Base-by-base conservation (phyloP, 192 early-diverging fungal genomes). In the Pecoramyces ruminantium region DNA sequence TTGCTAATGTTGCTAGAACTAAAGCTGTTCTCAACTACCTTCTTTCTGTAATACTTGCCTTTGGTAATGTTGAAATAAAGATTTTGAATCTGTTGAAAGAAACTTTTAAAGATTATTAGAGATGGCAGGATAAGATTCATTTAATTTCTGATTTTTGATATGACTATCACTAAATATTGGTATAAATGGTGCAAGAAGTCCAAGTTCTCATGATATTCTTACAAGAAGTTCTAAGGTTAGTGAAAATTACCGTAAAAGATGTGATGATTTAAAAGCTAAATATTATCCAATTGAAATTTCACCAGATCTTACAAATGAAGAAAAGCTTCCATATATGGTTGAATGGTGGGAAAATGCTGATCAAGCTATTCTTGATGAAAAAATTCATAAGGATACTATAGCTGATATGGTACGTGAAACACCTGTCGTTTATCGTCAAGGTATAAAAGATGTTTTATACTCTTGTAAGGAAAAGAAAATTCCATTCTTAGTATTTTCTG, bases 201-300 rank as follows among this genome's bases (percentile, higher is more conserved):
- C 84, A 30, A 82, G 83, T 67, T 82, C 82, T 78, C 86, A 87
- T 78, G 82, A 83, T 34, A 39, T 86, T 25, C 15, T 81, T 13
- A 81, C 40, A 1, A 38, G 28, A 29, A 80, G 38, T 78, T 78
- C 39, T 12, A 81, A 29, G 0, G 78, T 40, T 18, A 81, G 79
- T 78, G 81, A 40, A 29, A 82, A 81, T 2, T 39, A 81, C 17
- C 81, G 27, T 29, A 84, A 29, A 38, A 82, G 14, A 28, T 78
- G 29, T 84, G 81, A 88, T 12, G 83, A 42, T 25, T 82, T 93
- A 14, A 89, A 86, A 81, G 83, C 90, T 29, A 88, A 89, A n/a
- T 94, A 92, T 83, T 93, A 92, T 82, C 92, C 93, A 13, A 91
- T 94, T 51, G 93, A 94, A 82, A 88, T 94, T 25, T 82, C 84